Evolutionary conservation across 116 monocot species (phyloP).

Genomic region (Trichopus zeylanicus): DNA sequence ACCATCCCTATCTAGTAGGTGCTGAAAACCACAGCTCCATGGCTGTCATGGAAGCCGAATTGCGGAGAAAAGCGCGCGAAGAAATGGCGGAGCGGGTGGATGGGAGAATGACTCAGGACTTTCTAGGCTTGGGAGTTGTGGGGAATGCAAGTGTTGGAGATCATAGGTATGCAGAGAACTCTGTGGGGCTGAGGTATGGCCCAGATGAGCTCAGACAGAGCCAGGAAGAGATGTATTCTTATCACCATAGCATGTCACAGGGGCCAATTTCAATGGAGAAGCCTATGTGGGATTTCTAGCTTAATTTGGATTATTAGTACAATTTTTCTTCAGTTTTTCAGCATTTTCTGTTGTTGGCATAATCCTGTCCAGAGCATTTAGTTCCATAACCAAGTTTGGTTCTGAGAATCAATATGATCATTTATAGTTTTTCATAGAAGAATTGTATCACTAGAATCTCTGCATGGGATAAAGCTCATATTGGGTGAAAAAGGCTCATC

Average conservation of each 20-base stretch:
- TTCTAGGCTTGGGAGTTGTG: slow-evolving; percentile 28
- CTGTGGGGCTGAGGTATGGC: slow-evolving; percentile 12
- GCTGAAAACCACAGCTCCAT: slow-evolving; percentile 13
- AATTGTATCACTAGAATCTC: no score
- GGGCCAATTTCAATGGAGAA: slow-evolving; percentile 17
- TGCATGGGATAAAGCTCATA: no score
- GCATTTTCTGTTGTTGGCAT: no score
- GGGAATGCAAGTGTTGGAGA: slow-evolving; percentile 4
- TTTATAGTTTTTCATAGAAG: no score
- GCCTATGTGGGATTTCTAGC: slow-evolving; percentile 32
- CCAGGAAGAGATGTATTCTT: slow-evolving; percentile 21
- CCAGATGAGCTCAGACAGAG: slow-evolving; percentile 14
- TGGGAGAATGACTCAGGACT: slow-evolving; percentile 46
- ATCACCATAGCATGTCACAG: slow-evolving; percentile 9
- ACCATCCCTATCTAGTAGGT: no score
- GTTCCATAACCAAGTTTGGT: no score
- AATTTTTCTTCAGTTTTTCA: background rate
- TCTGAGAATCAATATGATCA: no score
- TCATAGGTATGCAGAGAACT: slow-evolving; percentile 10
- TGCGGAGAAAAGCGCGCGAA: slow-evolving; percentile 2
- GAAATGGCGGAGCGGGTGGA: slow-evolving; percentile 10
- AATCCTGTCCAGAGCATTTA: no score
- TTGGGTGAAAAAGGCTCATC: no score
- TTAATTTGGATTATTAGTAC: background rate
- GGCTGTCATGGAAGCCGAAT: background rate